Conservation (phyloP, 164 flowering plant species). For the Aristolochia contorta region DNA sequence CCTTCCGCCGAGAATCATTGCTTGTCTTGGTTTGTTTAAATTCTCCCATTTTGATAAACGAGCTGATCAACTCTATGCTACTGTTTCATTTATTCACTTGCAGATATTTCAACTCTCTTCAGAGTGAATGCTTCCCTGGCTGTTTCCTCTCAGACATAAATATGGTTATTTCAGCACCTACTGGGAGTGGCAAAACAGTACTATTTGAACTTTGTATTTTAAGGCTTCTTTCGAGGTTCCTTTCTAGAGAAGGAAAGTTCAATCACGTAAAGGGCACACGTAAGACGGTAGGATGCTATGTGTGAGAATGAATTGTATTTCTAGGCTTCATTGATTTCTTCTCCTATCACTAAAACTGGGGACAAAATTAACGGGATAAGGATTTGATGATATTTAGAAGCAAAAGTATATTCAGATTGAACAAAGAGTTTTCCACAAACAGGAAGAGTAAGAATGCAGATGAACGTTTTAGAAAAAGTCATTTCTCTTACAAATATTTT, state of each 20-base stretch:
- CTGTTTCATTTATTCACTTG: slow-evolving; percentile 11
- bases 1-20: not conserved
- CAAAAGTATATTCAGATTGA: too few species aligned
- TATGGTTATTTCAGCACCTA: slow-evolving; percentile 97
- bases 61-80: not conserved
- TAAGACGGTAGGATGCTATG: slow-evolving; percentile 58
- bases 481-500: too few species aligned
- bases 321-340: too few species aligned
- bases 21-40: not conserved
- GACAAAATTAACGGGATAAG: too few species aligned
- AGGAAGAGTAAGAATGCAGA: too few species aligned
- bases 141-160: slow-evolving; percentile 76
- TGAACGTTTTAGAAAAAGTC: too few species aligned
- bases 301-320: too few species aligned
- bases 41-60: not conserved
- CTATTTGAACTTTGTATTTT: slow-evolving; percentile 94
- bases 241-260: slow-evolving; percentile 57
- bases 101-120: slow-evolving; percentile 95
- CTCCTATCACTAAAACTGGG: too few species aligned
- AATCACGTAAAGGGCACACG: slow-evolving; percentile 67
- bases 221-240: slow-evolving; percentile 83
- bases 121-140: slow-evolving; percentile 87
- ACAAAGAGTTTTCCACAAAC: too few species aligned
- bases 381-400: too few species aligned
- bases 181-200: slow-evolving; percentile 98